Base-by-base conservation (phyloP, 2,329 filamentous ascomycete species). In the Penicillium crustosum region DNA sequence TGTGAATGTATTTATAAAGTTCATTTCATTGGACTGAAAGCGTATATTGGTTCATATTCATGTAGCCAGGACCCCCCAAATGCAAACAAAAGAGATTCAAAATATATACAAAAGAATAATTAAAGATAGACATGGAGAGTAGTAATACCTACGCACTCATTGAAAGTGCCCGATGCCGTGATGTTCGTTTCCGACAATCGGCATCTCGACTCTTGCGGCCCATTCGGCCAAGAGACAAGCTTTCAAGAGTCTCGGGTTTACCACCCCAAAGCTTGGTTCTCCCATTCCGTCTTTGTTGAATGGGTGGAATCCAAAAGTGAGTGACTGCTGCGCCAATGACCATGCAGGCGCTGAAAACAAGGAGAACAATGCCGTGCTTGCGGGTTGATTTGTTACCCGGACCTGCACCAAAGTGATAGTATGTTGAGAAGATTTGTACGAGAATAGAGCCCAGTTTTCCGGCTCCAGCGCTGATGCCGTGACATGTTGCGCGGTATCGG, bases 401-500 rank as follows among this genome's bases (percentile, higher is more conserved):
- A 1, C 67, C 72, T 0, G 69, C 64, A 23, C 74, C 73, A 53
- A 78, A 76, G 27, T 70, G 71, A 55, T 76, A 77, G 62, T 77
- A 76, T 0, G 71, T 66, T 1, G 71, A 74, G 50, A 77, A 74
- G 23, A 77, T 51, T 55, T 77, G 75, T 21, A 78, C 74, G 15
- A 77, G 66, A 50, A 78, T 74, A 0, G 81, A 81, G 19, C 82
- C 82, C 0, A 84, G 68, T 65, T 84, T 84, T 4, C 82, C 82
- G 1, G 75, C 67, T 1, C 76, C 82, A n/a, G 82, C 82, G 29
- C 78, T 77, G 58, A 84, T 77, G 21, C 82, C 82, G 64, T 84
- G 80, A 58, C 78, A 81, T 1, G 79, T 81, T 52, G 77, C 81
- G 19, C 82, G 77, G 63, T 83, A 84, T 19, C 79, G 75, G 0